These are phyloP conservation scores for Salvia miltiorrhiza DNA, from an alignment of 257 asterid species.

Conservation along the genomic window DNA sequence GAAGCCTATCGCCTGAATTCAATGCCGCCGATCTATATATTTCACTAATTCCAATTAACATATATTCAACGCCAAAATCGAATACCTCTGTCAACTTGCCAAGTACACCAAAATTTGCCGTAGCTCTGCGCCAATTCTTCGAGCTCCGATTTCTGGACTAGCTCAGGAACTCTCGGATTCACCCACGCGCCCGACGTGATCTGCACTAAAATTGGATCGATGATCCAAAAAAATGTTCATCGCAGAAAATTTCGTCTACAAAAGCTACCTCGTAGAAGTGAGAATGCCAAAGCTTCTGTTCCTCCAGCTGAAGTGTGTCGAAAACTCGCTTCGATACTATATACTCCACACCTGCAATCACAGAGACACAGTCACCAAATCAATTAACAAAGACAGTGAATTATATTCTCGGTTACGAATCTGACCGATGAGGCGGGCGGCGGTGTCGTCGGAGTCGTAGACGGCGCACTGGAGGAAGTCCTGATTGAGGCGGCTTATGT, in stretches of 20 bases:
- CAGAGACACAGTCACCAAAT: too few species aligned
- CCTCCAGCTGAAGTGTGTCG: conserved; percentile 57
- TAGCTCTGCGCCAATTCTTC: conserved; percentile 51
- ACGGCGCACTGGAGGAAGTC: conserved; percentile 86
- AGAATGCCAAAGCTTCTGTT: conserved; percentile 88
- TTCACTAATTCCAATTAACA: neutral
- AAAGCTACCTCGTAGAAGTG: conserved; percentile 63
- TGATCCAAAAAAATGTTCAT: neutral
- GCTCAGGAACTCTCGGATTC: conserved; percentile 71
- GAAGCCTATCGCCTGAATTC: conserved; percentile 56
- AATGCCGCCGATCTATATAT: neutral
- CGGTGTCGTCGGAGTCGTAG: conserved; percentile 67
- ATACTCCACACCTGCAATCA: conserved; percentile 70
- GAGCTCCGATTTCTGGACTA: conserved; percentile 53
- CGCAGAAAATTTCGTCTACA: too few species aligned
- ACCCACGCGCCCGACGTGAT: conserved; percentile 75
- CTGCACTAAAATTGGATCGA: conserved; percentile 24
- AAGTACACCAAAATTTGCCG: conserved; percentile 96
- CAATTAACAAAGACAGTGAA: too few species aligned
- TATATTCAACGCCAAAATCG: neutral
- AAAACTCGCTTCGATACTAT: conserved; percentile 58
- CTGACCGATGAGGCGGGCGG: conserved; percentile 73
- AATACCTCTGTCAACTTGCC: conserved; percentile 85
- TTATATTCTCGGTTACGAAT: too few species aligned
- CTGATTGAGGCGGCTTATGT: conserved; percentile 48